These are phyloP conservation scores for Monosporascus sp. DNA, from an alignment of 2,329 filamentous ascomycete genomes.

Conservation along the genomic window DNA sequence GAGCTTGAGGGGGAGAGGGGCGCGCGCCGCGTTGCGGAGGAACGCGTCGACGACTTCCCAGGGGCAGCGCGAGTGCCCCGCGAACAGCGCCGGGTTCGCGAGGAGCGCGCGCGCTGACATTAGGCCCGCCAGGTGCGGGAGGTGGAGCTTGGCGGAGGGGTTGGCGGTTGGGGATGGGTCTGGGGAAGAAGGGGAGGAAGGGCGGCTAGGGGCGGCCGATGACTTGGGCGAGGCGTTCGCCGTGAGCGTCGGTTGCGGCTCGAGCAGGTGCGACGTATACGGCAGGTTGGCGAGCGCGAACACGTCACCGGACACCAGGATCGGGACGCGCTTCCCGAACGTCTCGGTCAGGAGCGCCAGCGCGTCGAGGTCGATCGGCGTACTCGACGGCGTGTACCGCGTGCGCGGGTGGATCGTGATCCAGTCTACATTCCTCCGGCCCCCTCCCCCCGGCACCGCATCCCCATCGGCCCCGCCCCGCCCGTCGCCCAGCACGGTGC, in stretches of 20 bases:
- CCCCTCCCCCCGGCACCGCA: background rate
- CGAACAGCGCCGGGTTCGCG: conserved; percentile 62
- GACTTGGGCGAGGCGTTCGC: conserved; percentile 4
- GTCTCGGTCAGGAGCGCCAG: conserved; percentile 50
- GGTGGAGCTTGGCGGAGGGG: conserved; percentile 20
- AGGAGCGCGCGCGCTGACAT: conserved; percentile 67
- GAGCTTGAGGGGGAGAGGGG: conserved; percentile 58
- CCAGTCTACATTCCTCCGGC: conserved; percentile 52
- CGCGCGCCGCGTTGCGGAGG: conserved; percentile 49
- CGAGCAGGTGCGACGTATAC: conserved; percentile 31
- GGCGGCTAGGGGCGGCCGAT: too few relatives aligned
- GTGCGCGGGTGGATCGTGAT: conserved; percentile 66
- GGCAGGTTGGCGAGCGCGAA: conserved; percentile 51
- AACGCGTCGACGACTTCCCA: conserved; percentile 60
- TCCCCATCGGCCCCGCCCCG: conserved; percentile 11
- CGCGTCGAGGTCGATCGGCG: conserved; percentile 56
- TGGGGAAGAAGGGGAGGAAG: background rate
- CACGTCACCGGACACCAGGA: conserved; percentile 65
- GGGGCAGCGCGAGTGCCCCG: conserved; percentile 49
- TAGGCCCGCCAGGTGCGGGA: conserved; percentile 52
- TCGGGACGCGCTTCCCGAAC: conserved; percentile 50
- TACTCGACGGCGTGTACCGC: conserved; percentile 53
- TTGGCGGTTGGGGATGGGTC: conserved; percentile 4
- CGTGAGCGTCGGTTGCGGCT: conserved; percentile 19
- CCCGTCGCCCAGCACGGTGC: conserved; percentile 51